Evolutionary conservation across 805 yeast genomes (phyloP), one percentile per base, ranked within the genome.

Genomic region (Wickerhamiella kurtzmanii): DNA sequence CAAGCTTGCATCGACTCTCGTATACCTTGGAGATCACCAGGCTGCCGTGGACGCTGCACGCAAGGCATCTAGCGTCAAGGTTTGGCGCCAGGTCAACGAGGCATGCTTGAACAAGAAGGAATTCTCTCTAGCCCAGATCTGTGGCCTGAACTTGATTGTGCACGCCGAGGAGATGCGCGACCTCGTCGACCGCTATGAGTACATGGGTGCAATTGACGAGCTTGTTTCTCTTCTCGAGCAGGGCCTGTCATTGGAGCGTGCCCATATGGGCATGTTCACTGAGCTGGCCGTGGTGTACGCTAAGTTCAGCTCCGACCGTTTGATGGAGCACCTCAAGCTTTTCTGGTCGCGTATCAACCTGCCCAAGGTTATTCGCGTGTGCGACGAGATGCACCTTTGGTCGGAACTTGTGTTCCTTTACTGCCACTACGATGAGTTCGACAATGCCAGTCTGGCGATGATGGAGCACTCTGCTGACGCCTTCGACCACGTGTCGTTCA

Each of bases 221-320:
- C 73, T 92, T 54, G 84, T 89, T 53, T 77, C 96, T 16, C 75
- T 92, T 59, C 86, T 92, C 59, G 98, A 92, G 67, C 89, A 87
- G 58, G 97, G 97, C 54, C 74, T 92, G 50, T 94, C 95, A 38
- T 74, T 92, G 56, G 98, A 92, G 72, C 83, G 98, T 65, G 98
- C 98, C 36, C 98, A 92, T 64, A 92, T 92, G 98, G 98, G 97
- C 57, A 89, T 92, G 96, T 92, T 92, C 65, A 92, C 98, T 9
- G 96, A 88, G 67, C 74, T 92, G 58, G 95, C 97, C 19, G 74
- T 84, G 43, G 72, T 92, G 56, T 92, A 89, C 70, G 76, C 94
- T 54, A 89, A 88, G 65, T 92, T 88, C 68, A 76, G 78, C 52
- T 95, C 96, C 22, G 83, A 79, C 44, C 82, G 79, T 67, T 83